Evolutionary conservation across 2,329 filamentous ascomycete species (phyloP).

Genomic region (Cytospora paraplurivora): DNA sequence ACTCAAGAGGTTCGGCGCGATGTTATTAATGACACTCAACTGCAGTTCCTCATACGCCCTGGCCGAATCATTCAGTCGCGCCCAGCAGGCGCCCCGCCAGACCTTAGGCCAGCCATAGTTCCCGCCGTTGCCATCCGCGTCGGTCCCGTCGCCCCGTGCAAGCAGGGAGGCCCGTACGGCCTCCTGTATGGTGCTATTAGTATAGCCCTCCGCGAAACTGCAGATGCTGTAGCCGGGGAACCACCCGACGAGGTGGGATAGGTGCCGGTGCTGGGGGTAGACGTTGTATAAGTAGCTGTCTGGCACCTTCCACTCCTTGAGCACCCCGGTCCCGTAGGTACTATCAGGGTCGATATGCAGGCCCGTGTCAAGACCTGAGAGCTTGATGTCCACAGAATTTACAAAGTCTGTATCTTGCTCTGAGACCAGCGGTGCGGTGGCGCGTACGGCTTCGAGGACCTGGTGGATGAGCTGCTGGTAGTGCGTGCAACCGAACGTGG

Average conservation of each 20-base stretch:
- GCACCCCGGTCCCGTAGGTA: slow-evolving; percentile 40
- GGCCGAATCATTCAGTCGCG: slow-evolving; percentile 53
- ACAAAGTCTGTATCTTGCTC: slow-evolving; percentile 38
- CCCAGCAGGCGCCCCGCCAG: slow-evolving; percentile 60
- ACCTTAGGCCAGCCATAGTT: slow-evolving; percentile 62
- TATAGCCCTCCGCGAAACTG: slow-evolving; percentile 45
- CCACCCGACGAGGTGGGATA: slow-evolving; percentile 60
- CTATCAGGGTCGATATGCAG: slow-evolving; percentile 44
- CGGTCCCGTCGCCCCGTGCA: slow-evolving; percentile 21
- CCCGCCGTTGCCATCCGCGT: slow-evolving; percentile 19
- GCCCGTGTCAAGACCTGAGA: slow-evolving; percentile 52
- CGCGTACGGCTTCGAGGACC: slow-evolving; percentile 43
- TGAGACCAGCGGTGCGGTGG: slow-evolving; percentile 31
- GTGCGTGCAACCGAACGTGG: slow-evolving; percentile 56
- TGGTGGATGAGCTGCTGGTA: slow-evolving; percentile 55
- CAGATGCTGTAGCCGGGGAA: slow-evolving; percentile 55
- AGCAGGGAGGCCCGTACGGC: slow-evolving; percentile 50
- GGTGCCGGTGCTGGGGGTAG: slow-evolving; percentile 47
- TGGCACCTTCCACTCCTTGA: slow-evolving; percentile 55
- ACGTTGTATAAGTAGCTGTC: slow-evolving; percentile 37
- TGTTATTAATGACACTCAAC: slow-evolving; percentile 52
- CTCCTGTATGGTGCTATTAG: slow-evolving; percentile 44
- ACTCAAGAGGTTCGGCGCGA: slow-evolving; percentile 51
- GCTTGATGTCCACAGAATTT: slow-evolving; percentile 42
- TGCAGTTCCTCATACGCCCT: slow-evolving; percentile 51